Evolutionary conservation across 345 rosid genomes (phyloP), one percentile per base, ranked within the genome.

Genomic region (Noccaea bulbosa): DNA sequence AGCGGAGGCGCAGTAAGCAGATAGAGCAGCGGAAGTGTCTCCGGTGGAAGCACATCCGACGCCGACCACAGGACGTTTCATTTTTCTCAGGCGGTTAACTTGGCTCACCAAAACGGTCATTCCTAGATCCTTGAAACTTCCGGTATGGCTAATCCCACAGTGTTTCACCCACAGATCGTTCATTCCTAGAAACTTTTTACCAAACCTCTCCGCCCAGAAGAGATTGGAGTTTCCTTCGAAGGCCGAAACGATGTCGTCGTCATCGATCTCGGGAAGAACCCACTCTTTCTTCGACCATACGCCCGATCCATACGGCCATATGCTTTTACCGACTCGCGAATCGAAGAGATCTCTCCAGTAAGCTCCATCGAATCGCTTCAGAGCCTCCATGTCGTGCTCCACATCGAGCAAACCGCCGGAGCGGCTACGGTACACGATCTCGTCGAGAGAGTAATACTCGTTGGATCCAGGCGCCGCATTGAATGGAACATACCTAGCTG

Each of bases 11-110:
- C 98, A 89, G 50, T 92, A 88, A 0, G 98, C 98, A 0, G 96
- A 86, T 0, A 92, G 77, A 8, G 98, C 96, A 1, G 98, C 98
- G 0, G 98, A 92, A 0, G 98, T 92, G 56, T 92, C 96, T 1
- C 98, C 98, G 0, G 98, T 92, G 69, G 98, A 92, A 5, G 98
- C 98, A 48, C 98, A 92, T 47, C 98, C 98, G 0, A 89, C 98
- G 0, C 98, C 98, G 1, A 87, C 91, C 2, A 92, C 81, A 0
- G 96, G 96, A 14, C 83, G 74, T 20, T 85, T 84, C 88, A 89
- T 53, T 57, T 87, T 87, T 2, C 92, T 83, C 5, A 92, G 72
- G 5, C 98, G 88, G 54, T 92, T 92, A 47, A 92, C 98, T 71
- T 92, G 98, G 46, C 96, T 89, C 11, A 92, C 96, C 82, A 92